phyloP scores from a whole-genome alignment of 768 basidiomycete genomes.

The Roridomyces roridus region DNA sequence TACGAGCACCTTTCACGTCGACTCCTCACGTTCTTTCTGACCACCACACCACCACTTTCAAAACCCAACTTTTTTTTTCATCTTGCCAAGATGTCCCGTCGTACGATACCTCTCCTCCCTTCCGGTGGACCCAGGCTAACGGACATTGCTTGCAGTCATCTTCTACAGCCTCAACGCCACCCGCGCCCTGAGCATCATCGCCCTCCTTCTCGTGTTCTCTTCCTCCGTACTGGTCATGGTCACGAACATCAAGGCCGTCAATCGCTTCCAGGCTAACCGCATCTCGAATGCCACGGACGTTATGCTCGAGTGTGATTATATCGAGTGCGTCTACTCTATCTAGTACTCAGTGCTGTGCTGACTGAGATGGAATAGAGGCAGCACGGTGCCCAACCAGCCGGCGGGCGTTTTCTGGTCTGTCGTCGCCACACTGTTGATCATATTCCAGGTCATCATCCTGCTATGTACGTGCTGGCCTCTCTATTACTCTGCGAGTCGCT shows the following conservation, averaged over 20 bases:
- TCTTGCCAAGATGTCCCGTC: conserved; percentile 16
- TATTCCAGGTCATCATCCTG: conserved; percentile 80
- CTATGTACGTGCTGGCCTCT: conserved; percentile 49
- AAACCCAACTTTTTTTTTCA: neutral
- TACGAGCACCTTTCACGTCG: conserved; percentile 18
- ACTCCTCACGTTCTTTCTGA: neutral
- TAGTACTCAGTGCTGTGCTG: neutral
- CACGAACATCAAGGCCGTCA: conserved; percentile 78
- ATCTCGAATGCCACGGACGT: conserved; percentile 36
- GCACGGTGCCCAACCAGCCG: conserved; percentile 92
- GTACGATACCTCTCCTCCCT: neutral
- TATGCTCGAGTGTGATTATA: conserved; percentile 72
- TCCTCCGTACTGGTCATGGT: conserved; percentile 78
- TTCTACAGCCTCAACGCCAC: conserved; percentile 83
- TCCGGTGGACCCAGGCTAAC: neutral
- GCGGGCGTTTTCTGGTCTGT: conserved; percentile 94
- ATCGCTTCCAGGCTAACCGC: conserved; percentile 57
- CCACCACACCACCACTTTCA: neutral
- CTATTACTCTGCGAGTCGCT: neutral
- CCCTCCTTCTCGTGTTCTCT: conserved; percentile 81
- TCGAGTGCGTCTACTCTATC: conserved; percentile 58
- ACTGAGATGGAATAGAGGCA: conserved; percentile 51
- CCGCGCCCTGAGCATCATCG: conserved; percentile 77
- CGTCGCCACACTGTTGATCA: conserved; percentile 83
- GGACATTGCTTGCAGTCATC: conserved; percentile 33